These are phyloP conservation scores for Colletotrichum sp. DNA, from an alignment of 2,329 filamentous ascomycete genomes.

Conservation along the genomic window DNA sequence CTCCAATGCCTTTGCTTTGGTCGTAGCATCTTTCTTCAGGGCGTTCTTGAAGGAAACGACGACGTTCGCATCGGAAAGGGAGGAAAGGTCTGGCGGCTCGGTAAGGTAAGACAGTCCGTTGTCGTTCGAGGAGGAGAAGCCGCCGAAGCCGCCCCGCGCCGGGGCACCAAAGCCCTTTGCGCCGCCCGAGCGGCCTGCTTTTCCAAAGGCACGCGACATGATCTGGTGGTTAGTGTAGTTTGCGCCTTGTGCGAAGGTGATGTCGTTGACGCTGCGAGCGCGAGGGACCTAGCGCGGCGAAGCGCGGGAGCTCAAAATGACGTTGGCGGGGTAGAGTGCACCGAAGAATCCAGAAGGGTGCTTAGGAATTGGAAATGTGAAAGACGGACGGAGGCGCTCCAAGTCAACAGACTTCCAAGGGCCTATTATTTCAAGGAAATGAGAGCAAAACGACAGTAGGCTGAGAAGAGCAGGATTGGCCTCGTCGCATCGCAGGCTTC, in stretches of 20 bases:
- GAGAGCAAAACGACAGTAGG: neutral
- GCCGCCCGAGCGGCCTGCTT: slow-evolving; percentile 11
- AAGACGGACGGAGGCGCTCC: neutral
- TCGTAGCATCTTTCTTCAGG: slow-evolving; percentile 90
- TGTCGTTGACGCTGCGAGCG: neutral
- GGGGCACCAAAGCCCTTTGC: slow-evolving; percentile 16
- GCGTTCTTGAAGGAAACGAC: slow-evolving; percentile 93
- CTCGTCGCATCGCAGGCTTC: neutral
- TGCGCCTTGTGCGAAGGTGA: neutral
- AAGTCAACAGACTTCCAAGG: neutral
- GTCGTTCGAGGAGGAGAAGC: slow-evolving; percentile 43
- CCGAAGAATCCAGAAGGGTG: neutral
- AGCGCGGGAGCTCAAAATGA: slow-evolving; percentile 9
- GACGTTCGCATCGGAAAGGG: slow-evolving; percentile 79
- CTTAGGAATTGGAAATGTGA: neutral
- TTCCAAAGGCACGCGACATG: slow-evolving; percentile 22
- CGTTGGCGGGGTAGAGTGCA: slow-evolving; percentile 18
- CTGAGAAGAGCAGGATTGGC: neutral
- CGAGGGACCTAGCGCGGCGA: neutral
- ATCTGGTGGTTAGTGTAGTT: neutral
- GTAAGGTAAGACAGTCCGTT: slow-evolving; percentile 81
- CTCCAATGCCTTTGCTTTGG: slow-evolving; percentile 88
- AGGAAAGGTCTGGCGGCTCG: slow-evolving; percentile 81
- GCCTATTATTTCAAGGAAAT: neutral
- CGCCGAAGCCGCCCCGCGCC: slow-evolving; percentile 37